Conservation (phyloP, 345 rosid genomes). For the Kernera saxatilis region DNA sequence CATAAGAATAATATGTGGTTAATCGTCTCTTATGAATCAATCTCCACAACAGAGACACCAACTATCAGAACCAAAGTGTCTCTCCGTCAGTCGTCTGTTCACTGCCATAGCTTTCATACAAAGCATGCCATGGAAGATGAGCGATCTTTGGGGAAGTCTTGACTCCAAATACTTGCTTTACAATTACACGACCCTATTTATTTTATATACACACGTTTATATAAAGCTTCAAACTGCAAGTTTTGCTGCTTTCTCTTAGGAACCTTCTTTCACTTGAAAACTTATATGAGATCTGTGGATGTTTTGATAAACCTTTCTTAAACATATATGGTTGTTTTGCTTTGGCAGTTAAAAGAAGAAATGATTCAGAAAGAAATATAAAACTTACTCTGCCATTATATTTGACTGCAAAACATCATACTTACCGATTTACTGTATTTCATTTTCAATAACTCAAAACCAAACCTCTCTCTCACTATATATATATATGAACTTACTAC, state of each 20-base stretch:
- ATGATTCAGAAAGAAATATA: neutral
- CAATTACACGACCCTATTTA: too few species aligned
- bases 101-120: too few species aligned
- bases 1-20: too few species aligned
- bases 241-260: neutral
- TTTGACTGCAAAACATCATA: neutral
- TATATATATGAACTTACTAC: conserved; percentile 14
- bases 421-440: conserved; percentile 10
- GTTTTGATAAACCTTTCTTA: neutral
- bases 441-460: conserved; percentile 11
- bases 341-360: neutral
- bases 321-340: neutral
- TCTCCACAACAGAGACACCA: too few species aligned
- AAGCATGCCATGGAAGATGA: too few species aligned
- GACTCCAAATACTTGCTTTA: too few species aligned
- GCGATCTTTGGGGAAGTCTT: too few species aligned
- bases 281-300: neutral
- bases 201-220: too few species aligned
- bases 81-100: too few species aligned
- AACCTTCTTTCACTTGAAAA: neutral
- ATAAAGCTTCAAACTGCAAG: neutral
- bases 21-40: too few species aligned
- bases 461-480: neutral
- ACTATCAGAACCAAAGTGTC: too few species aligned
- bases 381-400: neutral